phyloP scores from a whole-genome alignment of 257 asterid species.

The Leptodermis oblonga region DNA sequence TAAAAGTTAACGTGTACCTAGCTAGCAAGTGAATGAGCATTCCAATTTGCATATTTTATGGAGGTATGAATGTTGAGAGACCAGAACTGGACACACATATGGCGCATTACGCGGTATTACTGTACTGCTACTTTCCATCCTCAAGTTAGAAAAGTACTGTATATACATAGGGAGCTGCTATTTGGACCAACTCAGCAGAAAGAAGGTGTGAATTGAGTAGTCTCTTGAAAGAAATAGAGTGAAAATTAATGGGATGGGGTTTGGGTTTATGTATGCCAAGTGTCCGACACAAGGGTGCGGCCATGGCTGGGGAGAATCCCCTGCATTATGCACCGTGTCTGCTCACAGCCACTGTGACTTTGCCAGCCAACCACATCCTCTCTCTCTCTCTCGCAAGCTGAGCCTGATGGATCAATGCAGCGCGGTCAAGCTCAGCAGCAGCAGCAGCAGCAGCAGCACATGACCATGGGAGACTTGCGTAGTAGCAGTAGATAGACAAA shows the following conservation, averaged over 20 bases:
- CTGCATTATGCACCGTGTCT: conserved; percentile 41
- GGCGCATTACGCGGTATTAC: conserved; percentile 28
- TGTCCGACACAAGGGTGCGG: conserved; percentile 53
- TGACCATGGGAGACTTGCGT: neutral
- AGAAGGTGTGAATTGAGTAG: no score
- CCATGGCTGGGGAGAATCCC: conserved; percentile 45
- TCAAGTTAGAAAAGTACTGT: no score
- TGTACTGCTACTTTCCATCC: no score
- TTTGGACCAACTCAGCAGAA: no score
- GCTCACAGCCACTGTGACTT: conserved; percentile 12
- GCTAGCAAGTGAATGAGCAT: conserved; percentile 10
- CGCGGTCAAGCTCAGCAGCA: neutral
- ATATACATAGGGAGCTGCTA: no score
- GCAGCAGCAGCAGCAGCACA: no score
- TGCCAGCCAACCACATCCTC: neutral
- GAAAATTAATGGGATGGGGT: no score
- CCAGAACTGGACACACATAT: conserved; percentile 18
- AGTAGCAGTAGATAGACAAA: no score
- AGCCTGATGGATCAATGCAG: no score
- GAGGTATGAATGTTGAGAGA: conserved; percentile 34
- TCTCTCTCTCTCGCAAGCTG: neutral
- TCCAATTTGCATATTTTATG: conserved; percentile 10
- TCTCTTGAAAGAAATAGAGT: no score
- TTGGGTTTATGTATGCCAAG: conserved; percentile 37
- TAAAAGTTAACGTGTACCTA: no score